phyloP scores from a whole-genome alignment of 768 basidiomycete species.

The Agaricus blazei region DNA sequence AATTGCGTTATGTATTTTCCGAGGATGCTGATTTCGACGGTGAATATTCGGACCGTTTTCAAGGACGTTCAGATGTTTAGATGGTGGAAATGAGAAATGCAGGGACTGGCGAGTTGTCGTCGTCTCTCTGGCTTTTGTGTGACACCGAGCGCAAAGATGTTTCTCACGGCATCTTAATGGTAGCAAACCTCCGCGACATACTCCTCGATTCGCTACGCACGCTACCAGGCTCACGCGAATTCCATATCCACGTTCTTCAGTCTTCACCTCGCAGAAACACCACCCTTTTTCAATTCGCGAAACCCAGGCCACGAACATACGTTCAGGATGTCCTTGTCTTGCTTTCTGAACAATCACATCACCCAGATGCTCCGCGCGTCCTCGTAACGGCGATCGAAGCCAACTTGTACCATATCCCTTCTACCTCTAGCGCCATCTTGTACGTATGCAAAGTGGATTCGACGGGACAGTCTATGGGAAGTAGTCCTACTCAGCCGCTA shows the following conservation, averaged over 20 bases:
- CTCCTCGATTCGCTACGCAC: slow-evolving; percentile 50
- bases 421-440: slow-evolving; percentile 64
- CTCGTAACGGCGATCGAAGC: slow-evolving; percentile 81
- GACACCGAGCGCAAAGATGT: background rate
- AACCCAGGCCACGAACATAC: slow-evolving; percentile 57
- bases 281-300: slow-evolving; percentile 71
- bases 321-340: slow-evolving; percentile 77
- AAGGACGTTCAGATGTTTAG: no score
- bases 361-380: slow-evolving; percentile 37
- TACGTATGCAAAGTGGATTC: slow-evolving; percentile 96
- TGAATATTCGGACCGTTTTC: no score
- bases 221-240: slow-evolving; percentile 63
- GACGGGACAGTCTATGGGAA: slow-evolving; percentile 65
- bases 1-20: no score
- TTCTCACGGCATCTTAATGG: slow-evolving; percentile 7
- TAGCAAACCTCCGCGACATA: slow-evolving; percentile 46
- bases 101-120: no score
- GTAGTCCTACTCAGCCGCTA: slow-evolving; percentile 67
- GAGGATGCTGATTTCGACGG: no score
- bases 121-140: no score
- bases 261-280: slow-evolving; percentile 63
- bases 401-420: slow-evolving; percentile 65
- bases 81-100: no score
- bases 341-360: slow-evolving; percentile 51
- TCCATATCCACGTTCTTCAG: slow-evolving; percentile 73